Evolutionary conservation across 208 protist genomes (phyloP).

Genomic region (Histomonas meleagridis): DNA sequence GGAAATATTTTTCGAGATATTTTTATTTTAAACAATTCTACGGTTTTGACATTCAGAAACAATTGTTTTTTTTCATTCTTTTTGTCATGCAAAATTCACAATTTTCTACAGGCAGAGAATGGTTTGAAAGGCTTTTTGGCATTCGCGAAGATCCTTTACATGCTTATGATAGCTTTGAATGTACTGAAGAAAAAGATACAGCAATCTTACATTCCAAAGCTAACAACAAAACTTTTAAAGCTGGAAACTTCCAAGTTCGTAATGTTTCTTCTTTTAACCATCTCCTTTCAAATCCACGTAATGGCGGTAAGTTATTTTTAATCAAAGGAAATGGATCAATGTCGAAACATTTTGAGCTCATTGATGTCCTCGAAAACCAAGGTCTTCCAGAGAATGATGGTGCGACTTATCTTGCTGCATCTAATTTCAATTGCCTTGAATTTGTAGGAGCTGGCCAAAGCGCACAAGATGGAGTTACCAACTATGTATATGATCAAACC

Average conservation of each 20-base stretch:
- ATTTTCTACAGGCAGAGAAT: too few relatives aligned
- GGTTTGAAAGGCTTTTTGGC: background rate
- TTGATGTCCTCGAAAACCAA: background rate
- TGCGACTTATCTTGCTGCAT: background rate
- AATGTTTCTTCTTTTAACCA: background rate
- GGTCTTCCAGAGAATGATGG: background rate
- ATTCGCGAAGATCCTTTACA: background rate
- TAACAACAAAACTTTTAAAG: background rate
- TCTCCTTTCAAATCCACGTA: background rate
- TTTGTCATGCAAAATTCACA: too few relatives aligned
- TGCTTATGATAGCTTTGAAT: background rate
- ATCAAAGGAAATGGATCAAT: background rate
- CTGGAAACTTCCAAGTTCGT: background rate
- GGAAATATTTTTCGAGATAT: too few relatives aligned
- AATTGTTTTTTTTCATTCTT: too few relatives aligned
- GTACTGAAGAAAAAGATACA: background rate
- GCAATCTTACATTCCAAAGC: background rate
- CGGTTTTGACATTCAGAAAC: too few relatives aligned
- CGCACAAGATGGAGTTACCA: background rate
- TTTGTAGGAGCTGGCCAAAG: conserved; percentile 46
- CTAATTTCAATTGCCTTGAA: conserved; percentile 50
- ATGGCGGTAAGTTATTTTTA: background rate
- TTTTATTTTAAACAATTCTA: too few relatives aligned
- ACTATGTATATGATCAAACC: background rate
- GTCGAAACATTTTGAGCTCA: background rate